A percentile compares a stretch with the other conserved stretches of the same genome.
phyloP scores from a whole-genome alignment of 1,284 basidiomycete genomes.

The Ceratobasidium theobromae region DNA sequence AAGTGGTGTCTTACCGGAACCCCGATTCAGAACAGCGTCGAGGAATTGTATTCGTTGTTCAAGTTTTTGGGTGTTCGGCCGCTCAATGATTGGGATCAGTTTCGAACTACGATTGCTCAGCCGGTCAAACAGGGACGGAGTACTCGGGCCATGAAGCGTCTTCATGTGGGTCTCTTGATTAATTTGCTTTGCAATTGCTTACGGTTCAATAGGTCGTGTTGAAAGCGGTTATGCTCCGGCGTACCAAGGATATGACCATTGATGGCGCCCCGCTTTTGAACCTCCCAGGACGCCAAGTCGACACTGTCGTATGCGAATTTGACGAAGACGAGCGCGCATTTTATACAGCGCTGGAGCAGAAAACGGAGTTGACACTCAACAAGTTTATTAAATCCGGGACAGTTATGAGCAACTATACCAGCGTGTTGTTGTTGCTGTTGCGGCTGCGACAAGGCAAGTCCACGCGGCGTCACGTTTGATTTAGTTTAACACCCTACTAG shows the following conservation, averaged over 20 bases:
- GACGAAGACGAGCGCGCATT: constrained; percentile 76
- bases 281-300: constrained; percentile 74
- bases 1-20: constrained; percentile 92
- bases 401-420: constrained; percentile 72
- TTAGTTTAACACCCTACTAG: constrained; percentile 47
- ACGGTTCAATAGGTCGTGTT: constrained; percentile 63
- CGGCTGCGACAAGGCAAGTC: constrained; percentile 81
- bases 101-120: constrained; percentile 76
- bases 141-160: constrained; percentile 75
- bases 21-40: constrained; percentile 89
- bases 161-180: constrained; percentile 57
- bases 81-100: constrained; percentile 76
- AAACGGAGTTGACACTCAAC: constrained; percentile 72
- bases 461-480: neutral
- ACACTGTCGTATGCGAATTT: constrained; percentile 73
- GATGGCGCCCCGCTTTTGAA: constrained; percentile 87
- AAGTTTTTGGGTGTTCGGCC: constrained; percentile 87
- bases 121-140: constrained; percentile 75
- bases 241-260: constrained; percentile 78
- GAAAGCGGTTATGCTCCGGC: constrained; percentile 85
- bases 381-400: constrained; percentile 58
- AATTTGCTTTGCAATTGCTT: neutral
- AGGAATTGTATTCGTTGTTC: constrained; percentile 87
- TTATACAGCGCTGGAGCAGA: constrained; percentile 74
- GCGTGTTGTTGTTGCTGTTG: constrained; percentile 81